Percentiles rank a stretch among this genome's conserved stretches.
phyloP scores from a whole-genome alignment of 805 yeast species.

The Candida hungchunana region DNA sequence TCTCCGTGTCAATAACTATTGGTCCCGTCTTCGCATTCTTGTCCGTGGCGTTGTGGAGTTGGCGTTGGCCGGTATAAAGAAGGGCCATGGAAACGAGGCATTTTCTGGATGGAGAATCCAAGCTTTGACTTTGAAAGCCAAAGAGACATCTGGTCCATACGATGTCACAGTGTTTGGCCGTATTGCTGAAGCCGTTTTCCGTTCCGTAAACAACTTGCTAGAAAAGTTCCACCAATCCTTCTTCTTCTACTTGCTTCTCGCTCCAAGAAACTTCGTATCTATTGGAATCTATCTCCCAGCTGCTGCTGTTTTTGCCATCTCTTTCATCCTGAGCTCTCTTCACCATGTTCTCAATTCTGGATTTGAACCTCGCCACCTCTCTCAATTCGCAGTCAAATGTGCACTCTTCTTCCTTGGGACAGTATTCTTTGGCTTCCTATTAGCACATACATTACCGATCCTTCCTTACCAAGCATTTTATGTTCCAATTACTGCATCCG shows the following conservation, averaged over 20 bases:
- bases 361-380: slow-evolving; percentile 13
- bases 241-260: slow-evolving; percentile 80
- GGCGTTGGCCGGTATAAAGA: slow-evolving; percentile 64
- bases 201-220: slow-evolving; percentile 85
- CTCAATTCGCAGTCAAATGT: slow-evolving; percentile 1
- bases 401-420: slow-evolving; percentile 26
- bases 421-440: slow-evolving; percentile 20
- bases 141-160: slow-evolving; percentile 48
- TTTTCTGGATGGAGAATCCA: slow-evolving; percentile 97
- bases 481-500: slow-evolving; percentile 16
- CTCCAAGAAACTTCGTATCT: slow-evolving; percentile 79
- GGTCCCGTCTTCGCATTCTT: slow-evolving; percentile 54
- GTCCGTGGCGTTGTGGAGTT: slow-evolving; percentile 62
- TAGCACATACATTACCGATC: slow-evolving; percentile 18
- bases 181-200: slow-evolving; percentile 77
- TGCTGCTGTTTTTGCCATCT: slow-evolving; percentile 65
- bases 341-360: slow-evolving; percentile 45
- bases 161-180: slow-evolving; percentile 94
- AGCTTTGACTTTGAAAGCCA: slow-evolving; percentile 75
- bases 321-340: slow-evolving; percentile 66
- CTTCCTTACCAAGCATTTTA: slow-evolving; percentile 14
- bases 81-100: slow-evolving; percentile 74
- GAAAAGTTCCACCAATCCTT: slow-evolving; percentile 98
- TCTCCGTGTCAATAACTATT: slow-evolving; percentile 44
- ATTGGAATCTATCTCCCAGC: slow-evolving; percentile 92